Conservation (phyloP, 441 rosid genomes). For the Pelargonium cotyledonis region DNA sequence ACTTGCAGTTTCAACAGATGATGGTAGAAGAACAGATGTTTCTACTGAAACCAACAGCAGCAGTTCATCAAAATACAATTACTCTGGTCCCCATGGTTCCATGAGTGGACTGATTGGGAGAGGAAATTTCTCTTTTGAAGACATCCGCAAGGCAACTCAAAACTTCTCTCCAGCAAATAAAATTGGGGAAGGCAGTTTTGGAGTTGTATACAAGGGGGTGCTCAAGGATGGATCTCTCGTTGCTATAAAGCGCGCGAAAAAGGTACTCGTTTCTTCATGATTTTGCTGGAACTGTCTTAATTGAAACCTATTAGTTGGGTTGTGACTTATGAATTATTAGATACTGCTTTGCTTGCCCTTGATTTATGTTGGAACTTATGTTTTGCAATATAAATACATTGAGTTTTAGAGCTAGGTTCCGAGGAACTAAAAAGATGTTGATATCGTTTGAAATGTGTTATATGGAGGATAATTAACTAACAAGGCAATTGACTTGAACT, state of each 20-base stretch:
- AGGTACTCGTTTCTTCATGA: constrained; percentile 19
- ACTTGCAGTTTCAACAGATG: constrained; percentile 53
- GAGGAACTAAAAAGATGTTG: background rate
- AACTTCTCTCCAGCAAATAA: constrained; percentile 72
- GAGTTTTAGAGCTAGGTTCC: background rate
- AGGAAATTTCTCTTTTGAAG: constrained; percentile 47
- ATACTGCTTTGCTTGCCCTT: no score
- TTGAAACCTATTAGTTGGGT: constrained; percentile 43
- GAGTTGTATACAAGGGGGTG: constrained; percentile 80
- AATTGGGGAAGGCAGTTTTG: constrained; percentile 91
- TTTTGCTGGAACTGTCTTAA: background rate
- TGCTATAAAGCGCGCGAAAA: constrained; percentile 86
- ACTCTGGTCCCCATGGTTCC: constrained; percentile 27
- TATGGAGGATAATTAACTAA: background rate
- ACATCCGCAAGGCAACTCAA: constrained; percentile 58
- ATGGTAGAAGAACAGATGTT: constrained; percentile 29
- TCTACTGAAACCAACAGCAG: constrained; percentile 23
- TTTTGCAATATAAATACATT: background rate
- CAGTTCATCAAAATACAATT: constrained; percentile 29
- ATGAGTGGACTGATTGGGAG: constrained; percentile 41
- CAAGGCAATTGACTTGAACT: background rate
- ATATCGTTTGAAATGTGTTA: no score
- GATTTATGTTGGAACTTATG: background rate
- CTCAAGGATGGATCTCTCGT: constrained; percentile 67
- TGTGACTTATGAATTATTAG: constrained; percentile 1